Evolutionary conservation across 75 land plant species (phyloP), one percentile per base, ranked within the genome.

Genomic region (Larix kaempferi): DNA sequence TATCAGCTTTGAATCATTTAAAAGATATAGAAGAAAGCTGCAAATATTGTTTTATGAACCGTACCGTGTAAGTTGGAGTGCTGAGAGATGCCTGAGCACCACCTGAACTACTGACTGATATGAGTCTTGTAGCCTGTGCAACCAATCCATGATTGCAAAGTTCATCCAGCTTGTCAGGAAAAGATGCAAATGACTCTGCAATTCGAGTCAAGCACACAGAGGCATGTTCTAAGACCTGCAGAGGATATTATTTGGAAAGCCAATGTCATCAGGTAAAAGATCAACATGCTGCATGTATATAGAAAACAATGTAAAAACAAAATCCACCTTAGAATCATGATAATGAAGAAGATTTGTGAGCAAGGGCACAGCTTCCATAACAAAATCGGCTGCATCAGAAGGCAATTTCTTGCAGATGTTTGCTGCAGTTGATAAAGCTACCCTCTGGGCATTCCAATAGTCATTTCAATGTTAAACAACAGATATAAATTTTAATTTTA

Each of bases 371-470:
- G 98, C 98, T 79, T 95, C 98, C 86, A 93, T 93, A 61, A 95
- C 98, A 87, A 89, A 89, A 79, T 95, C 98, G 37, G 95, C 88
- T 57, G 95, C 94, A 87, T 95, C 99, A 26, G 98, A 91, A 71
- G 98, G 93, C 63, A 87, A 91, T 77, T 98, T 97, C 85, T 92
- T 89, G 85, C 99, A 98, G 81, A 98, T 95, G 81, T 98, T 98
- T 83, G 98, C 99, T 78, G 98, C 99, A 78, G 98, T 95, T 0
- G 99, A 91, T 5, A 98, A 80, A 56, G 99, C 99, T 58, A 94
- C 98, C 79, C 99, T 87, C 99, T 98, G 78, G 26, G 74, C n/a
- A 72, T 69, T 41, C 22, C 49, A 33, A 37, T 29, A 33, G 41
- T 69, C 54, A 41, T 41, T 69, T 41, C 73, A 35, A 41, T 44